A percentile compares a stretch with the other conserved stretches of the same genome.
These are phyloP conservation scores for Cyberlindnera saturnus DNA, from an alignment of 805 yeast species.

Conservation along the genomic window DNA sequence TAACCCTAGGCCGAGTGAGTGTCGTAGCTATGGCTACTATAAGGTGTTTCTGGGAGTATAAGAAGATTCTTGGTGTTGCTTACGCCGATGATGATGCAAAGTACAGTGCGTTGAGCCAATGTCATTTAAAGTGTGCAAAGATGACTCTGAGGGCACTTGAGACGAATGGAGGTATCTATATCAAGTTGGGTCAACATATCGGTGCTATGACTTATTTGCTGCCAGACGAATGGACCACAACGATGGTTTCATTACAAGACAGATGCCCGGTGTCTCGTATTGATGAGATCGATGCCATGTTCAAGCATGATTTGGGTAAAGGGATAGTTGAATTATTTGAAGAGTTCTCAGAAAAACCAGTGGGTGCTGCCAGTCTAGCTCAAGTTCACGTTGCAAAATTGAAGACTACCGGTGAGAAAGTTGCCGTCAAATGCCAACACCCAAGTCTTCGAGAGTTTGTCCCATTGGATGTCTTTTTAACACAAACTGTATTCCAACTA, in stretches of 20 bases:
- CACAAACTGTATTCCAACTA: conserved; percentile 65
- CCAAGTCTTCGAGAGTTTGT: conserved; percentile 83
- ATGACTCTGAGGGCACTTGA: conserved; percentile 77
- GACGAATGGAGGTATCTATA: conserved; percentile 85
- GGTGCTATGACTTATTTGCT: conserved; percentile 87
- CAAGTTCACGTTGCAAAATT: conserved; percentile 85
- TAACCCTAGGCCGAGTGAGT: conserved; percentile 11
- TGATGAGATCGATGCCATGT: conserved; percentile 64
- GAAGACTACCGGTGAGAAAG: conserved; percentile 52
- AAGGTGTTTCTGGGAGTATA: conserved; percentile 68
- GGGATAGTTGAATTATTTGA: conserved; percentile 57
- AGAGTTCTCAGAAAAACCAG: conserved; percentile 64
- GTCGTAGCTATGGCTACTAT: conserved; percentile 59
- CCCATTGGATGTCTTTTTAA: conserved; percentile 80
- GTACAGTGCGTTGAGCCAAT: conserved; percentile 45
- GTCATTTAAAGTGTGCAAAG: conserved; percentile 72
- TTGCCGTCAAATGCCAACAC: conserved; percentile 94
- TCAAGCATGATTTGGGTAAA: conserved; percentile 58
- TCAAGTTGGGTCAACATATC: conserved; percentile 92
- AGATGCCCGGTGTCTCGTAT: conserved; percentile 77
- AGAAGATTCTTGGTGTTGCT: conserved; percentile 41
- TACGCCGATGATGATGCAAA: conserved; percentile 43
- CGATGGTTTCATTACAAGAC: conserved; percentile 91
- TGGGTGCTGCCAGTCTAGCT: conserved; percentile 94
- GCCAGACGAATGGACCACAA: conserved; percentile 91